Base-by-base conservation (phyloP, 23 red algal genomes). In the Agarophyton chilense region DNA sequence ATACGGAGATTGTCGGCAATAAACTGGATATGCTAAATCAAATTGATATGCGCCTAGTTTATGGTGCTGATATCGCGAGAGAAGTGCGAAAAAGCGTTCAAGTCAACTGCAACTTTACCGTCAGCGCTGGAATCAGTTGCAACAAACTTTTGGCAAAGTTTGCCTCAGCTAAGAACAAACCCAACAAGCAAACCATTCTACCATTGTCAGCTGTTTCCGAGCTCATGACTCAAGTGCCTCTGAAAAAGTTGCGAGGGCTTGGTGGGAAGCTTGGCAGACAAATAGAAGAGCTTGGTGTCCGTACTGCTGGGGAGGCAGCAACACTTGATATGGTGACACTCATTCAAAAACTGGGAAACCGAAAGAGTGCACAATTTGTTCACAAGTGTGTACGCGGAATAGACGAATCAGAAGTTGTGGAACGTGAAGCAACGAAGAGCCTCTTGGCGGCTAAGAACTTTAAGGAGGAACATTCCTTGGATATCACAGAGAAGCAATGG, bases 131-230 rank as follows among this genome's bases (percentile, higher is more conserved):
- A 41, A 80, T 96, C 29, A 87, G 93, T 28, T 68, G 65, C 63
- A 96, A 96, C 81, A 99, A 99, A 78, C 66, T 93, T 28, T 73
- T 99, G 29, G 93, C 97, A 51, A 99, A 99, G 92, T 90, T 94
- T 76, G 97, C 93, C 0, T 92, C 84, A 14, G 84, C 97, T 0
- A 62, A 70, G 63, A 87, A 99, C 81, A 99, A 99, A 73, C 97
- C 97, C 11, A 84, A 94, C 52, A 54, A 61, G 39, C 97, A 94
- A 61, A 96, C 97, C 33, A 74, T 95, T 40, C 87, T 99, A 19
- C 65, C 90, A 34, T 78, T 78, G 14, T 51, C 46, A 34, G 50
- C 71, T 10, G 89, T 95, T 56, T 43, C 72, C 28, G 42, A 46
- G 36, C 64, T 99, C 0, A 83, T 99, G 40, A 43, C 50, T 22